Evolutionary conservation across 2,329 filamentous ascomycete genomes (phyloP), one percentile per base, ranked within the genome.

Genomic region (Chrysoporthe deuterocubensis): DNA sequence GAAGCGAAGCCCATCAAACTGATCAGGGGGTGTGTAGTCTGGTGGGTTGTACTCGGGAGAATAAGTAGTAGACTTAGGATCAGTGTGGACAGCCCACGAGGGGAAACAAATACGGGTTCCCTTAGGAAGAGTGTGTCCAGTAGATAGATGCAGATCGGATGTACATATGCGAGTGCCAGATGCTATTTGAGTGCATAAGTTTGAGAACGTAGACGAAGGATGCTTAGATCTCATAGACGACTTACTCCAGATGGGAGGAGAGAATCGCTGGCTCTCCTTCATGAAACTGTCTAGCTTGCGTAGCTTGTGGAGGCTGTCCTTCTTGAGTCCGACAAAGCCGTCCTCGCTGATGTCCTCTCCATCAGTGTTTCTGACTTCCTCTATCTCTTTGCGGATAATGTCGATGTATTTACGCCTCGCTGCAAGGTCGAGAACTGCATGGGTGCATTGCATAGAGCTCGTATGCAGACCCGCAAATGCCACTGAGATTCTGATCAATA

Each of bases 351-450:
- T 14, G 73, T 69, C 16, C 81, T 69, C 1, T 79, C 75, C 0
- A 67, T 62, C 2, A 72, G 60, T 74, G 1, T 72, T 72, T 0
- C 84, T 72, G 0, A 79, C 79, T 1, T 76, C 72, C 2, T 76
- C 71, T 4, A 84, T 80, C 72, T 85, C 83, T 21, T 81, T 76
- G 1, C 81, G 75, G 46, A 85, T 70, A 1, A 75, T 74, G 14
- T 78, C 73, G 6, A 83, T 72, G 46, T 77, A 77, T 62, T 83
- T 79, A 0, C 79, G 79, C 46, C 81, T 16, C 5, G 46, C 46
- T 16, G 46, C 46, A 16, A 1, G 32, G 67, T 56, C 46, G 4
- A 50, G 46, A 13, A 50, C 46, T 16, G 46, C 46, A 21, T 50
- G 46, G n/a, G 46, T 50, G 13, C 7, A 50, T 50, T 50, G 46